phyloP scores from a whole-genome alignment of 2,329 filamentous ascomycete species.

The Monilinia vaccinii-corymbosi region DNA sequence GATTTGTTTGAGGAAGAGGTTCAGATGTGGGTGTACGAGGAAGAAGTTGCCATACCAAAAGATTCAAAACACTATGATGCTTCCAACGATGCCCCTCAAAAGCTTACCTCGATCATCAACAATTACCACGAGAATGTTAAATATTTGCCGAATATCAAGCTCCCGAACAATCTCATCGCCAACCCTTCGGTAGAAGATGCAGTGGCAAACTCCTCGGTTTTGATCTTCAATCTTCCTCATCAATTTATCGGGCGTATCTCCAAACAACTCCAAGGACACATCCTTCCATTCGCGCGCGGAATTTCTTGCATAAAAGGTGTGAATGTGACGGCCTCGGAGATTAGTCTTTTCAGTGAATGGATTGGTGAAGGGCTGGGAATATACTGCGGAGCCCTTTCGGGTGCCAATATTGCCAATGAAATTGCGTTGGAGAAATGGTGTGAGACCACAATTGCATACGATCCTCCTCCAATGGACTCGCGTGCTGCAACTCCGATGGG shows the following conservation, averaged over 20 bases:
- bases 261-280: constrained; percentile 75
- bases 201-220: constrained; percentile 74
- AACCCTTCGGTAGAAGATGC: constrained; percentile 74
- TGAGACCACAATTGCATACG: constrained; percentile 94
- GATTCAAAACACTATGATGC: constrained; percentile 65
- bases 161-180: constrained; percentile 76
- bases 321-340: constrained; percentile 76
- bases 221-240: constrained; percentile 94
- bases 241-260: constrained; percentile 90
- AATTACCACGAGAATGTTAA: constrained; percentile 91
- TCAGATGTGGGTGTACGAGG: constrained; percentile 99
- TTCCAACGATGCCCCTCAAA: constrained; percentile 56
- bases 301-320: constrained; percentile 99
- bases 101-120: constrained; percentile 90
- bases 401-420: constrained; percentile 92
- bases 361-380: constrained; percentile 88
- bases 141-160: constrained; percentile 80
- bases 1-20: constrained; percentile 81
- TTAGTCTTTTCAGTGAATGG: constrained; percentile 87
- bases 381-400: constrained; percentile 91
- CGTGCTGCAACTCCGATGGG: constrained; percentile 55
- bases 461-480: constrained; percentile 82
- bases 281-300: constrained; percentile 82
- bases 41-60: constrained; percentile 67
- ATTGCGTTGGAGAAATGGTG: constrained; percentile 95